Base-by-base conservation (phyloP, 495 filamentous ascomycete genomes). In the Neurospora tetrasperma region DNA sequence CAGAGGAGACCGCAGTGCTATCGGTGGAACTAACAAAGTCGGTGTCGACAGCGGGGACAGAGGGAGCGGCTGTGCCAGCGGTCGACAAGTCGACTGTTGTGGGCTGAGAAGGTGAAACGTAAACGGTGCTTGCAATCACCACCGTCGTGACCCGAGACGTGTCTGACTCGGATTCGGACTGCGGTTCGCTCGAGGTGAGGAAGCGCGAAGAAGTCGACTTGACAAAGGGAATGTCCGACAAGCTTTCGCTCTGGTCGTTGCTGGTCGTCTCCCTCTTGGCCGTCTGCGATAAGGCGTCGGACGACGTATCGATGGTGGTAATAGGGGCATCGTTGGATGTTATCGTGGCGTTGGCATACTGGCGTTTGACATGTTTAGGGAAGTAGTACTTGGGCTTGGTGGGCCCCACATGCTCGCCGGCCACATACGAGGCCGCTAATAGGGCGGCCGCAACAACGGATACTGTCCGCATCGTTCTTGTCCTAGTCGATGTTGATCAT, bases 291-390 rank as follows among this genome's bases (percentile, higher is more conserved):
- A 79, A 75, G 69, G 68, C 54, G 70, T 73, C 69, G 70, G 71
- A 10, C 69, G 70, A 7, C 69, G 72, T 11, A 71, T n/a, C 23
- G 38, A 59, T 66, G 44, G 42, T 75, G 70, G 73, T 38, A 5
- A 77, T 40, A 1, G 54, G 54, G 12, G 54, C 39, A 73, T 76
- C 59, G 74, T 35, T 20, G 71, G 80, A 82, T 23, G 83, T 83
- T 62, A 85, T 83, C 14, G 85, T 87, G 62, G 78, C 76, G 73
- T 88, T 87, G 77, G 80, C 81, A 71, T 85, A 80, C 62, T 85
- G 83, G 42, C 89, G 86, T 81, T 88, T 90, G 73, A 90, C 82
- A 59, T 90, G 84, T 54, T 83, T 82, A 11, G 88, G 89, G 73
- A 89, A 89, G 80, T 90, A 90, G 75, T 85, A 85, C 75, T 81